Base-by-base conservation (phyloP, 108 stramenopile genomes). In the Fistulifera pelliculosa region DNA sequence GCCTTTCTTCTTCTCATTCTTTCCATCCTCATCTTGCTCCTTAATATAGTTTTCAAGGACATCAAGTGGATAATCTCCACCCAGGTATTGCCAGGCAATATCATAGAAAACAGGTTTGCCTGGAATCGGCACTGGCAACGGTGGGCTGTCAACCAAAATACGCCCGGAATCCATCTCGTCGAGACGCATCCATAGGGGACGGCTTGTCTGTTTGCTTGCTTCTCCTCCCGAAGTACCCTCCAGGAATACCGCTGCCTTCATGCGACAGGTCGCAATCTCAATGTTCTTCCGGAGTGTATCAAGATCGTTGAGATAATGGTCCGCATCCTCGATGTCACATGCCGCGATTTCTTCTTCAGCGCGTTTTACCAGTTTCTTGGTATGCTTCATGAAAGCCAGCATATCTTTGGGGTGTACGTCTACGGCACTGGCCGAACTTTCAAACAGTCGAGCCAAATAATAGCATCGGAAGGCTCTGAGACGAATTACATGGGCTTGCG, bases 91-190 rank as follows among this genome's bases (percentile, higher is more conserved):
- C 49, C 68, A 74, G 2, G 84, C 88, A 43, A 86, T 63, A 66
- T 90, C 88, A 68, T 77, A 86, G 54, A 90, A 90, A 8, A 68
- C 73, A 22, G 82, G 82, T 48, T 86, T 85, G 60, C 76, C 83
- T 19, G 76, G 76, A 35, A 77, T 68, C 0, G 69, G 68, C 41
- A 80, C 67, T 11, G 64, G 66, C 3, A 28, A 21, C 47, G 63
- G 55, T 22, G 66, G 22, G 26, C 66, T 54, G 17, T 58, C 66
- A 3, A 54, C 64, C 27, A 74, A 40, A 11, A 53, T 41, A 1
- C 50, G 51, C 23, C 81, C 81, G 22, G 70, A 67, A 68, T 90
- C 82, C 25, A 67, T 63, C 28, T 86, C 84, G 28, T 76, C 47
- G 26, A 90, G 59, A 17, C 88, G 64, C 16, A 74, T 44, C 56